A percentile compares a stretch with the other conserved stretches of the same genome.
Conservation (phyloP, 1,139 yeast genomes). For the Saccharomyces hybrid region DNA sequence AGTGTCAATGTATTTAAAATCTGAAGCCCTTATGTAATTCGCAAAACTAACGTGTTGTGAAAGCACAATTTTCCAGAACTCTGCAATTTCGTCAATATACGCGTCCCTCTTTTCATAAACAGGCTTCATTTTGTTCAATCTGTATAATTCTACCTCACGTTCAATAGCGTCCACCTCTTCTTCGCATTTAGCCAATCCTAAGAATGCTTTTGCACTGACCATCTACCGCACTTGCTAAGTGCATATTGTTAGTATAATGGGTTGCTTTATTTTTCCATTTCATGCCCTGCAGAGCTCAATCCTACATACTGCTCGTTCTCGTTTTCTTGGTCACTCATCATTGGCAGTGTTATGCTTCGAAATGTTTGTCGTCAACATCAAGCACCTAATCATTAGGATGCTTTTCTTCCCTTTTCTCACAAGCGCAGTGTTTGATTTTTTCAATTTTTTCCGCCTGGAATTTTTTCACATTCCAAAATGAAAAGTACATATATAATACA, state of each 20-base stretch:
- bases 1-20: constrained; percentile 57
- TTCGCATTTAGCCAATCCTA: constrained; percentile 48
- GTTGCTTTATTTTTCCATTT: neutral
- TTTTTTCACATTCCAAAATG: neutral
- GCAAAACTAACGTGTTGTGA: constrained; percentile 74
- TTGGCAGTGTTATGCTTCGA: neutral
- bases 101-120: constrained; percentile 45
- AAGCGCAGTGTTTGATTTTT: neutral
- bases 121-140: constrained; percentile 45
- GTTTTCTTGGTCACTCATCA: neutral
- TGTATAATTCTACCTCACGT: constrained; percentile 43
- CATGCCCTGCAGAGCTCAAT: neutral
- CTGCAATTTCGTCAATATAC: constrained; percentile 45
- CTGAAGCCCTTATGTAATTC: constrained; percentile 59
- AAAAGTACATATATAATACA: neutral
- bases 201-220: constrained; percentile 24
- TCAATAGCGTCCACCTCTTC: constrained; percentile 49
- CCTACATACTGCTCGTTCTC: neutral
- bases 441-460: neutral
- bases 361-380: neutral
- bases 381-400: neutral
- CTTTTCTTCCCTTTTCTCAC: neutral
- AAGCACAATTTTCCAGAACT: constrained; percentile 69
- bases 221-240: neutral
- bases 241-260: constrained; percentile 3